Percentiles rank a stretch among this genome's conserved stretches.
These are phyloP conservation scores for Lathyrus aphaca DNA, from an alignment of 306 rosid genomes.

Conservation along the genomic window DNA sequence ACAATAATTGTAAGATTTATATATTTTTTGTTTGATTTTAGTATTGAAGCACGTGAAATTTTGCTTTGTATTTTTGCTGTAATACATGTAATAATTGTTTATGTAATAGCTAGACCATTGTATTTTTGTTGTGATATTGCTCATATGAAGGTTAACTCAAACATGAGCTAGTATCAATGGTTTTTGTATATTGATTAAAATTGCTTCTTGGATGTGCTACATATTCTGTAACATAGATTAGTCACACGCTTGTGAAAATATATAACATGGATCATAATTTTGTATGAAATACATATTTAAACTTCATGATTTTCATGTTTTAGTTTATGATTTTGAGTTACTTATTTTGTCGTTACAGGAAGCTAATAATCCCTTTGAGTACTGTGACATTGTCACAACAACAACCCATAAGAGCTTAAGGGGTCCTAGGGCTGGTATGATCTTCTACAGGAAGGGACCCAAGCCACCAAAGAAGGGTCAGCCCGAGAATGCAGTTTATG, in stretches of 20 bases:
- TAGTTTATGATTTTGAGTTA: neutral
- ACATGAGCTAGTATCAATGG: too few relatives aligned
- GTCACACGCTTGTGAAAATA: too few relatives aligned
- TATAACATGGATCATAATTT: neutral
- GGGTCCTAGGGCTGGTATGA: slow-evolving; percentile 98
- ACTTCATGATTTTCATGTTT: neutral
- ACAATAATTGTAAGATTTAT: neutral
- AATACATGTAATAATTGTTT: too few relatives aligned
- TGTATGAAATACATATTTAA: neutral
- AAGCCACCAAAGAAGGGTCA: slow-evolving; percentile 96
- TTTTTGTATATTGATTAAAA: too few relatives aligned
- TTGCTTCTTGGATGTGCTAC: too few relatives aligned
- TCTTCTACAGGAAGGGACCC: slow-evolving; percentile 89
- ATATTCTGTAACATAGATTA: too few relatives aligned
- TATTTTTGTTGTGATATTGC: too few relatives aligned
- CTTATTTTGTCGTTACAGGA: slow-evolving; percentile 50
- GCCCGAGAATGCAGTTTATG: slow-evolving; percentile 82
- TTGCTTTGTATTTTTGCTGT: neutral
- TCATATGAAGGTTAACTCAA: too few relatives aligned
- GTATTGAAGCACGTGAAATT: neutral
- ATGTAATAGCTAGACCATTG: neutral
- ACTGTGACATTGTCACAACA: slow-evolving; percentile 88
- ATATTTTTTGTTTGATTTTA: neutral
- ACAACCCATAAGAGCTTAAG: slow-evolving; percentile 96
- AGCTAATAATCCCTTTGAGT: slow-evolving; percentile 83